Conservation (phyloP, 2,329 filamentous ascomycete species). For the Venturia nashicola region DNA sequence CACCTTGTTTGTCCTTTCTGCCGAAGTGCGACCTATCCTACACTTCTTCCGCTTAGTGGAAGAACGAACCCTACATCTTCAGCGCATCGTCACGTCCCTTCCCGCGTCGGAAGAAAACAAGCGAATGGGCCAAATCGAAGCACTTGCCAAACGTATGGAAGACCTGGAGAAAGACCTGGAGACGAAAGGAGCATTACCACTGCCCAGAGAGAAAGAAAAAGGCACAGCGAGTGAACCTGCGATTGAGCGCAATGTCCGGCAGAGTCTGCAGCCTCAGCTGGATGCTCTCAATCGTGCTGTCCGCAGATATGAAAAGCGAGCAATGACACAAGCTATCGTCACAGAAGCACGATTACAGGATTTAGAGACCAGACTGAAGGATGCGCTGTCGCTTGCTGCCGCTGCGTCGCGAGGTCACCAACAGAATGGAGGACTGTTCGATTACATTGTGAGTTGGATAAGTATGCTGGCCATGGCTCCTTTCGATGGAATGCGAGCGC, state of each 20-base stretch:
- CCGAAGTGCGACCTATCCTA: constrained; percentile 71
- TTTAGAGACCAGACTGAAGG: constrained; percentile 59
- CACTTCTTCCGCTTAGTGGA: constrained; percentile 74
- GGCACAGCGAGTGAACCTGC: constrained; percentile 19
- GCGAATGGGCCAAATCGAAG: constrained; percentile 19
- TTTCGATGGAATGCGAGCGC: constrained; percentile 17
- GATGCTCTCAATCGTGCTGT: constrained; percentile 83
- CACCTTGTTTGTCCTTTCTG: constrained; percentile 76
- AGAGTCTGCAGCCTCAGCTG: constrained; percentile 63
- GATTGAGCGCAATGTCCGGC: constrained; percentile 43
- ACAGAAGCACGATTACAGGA: constrained; percentile 63
- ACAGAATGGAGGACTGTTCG: constrained; percentile 19
- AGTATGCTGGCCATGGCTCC: constrained; percentile 10
- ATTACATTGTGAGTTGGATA: constrained; percentile 5
- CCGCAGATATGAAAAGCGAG: constrained; percentile 81
- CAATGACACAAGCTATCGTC: constrained; percentile 60
- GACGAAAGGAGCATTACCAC: constrained; percentile 22
- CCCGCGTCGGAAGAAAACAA: constrained; percentile 19
- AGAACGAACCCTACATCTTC: constrained; percentile 66
- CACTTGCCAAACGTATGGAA: constrained; percentile 54
- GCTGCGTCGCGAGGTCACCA: constrained; percentile 45
- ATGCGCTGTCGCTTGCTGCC: constrained; percentile 70
- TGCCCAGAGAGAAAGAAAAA: constrained; percentile 10
- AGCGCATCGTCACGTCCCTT: constrained; percentile 54
- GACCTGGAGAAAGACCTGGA: constrained; percentile 63